These are phyloP conservation scores for Ceratocystis lukuohia DNA, from an alignment of 2,329 filamentous ascomycete species.

Conservation along the genomic window DNA sequence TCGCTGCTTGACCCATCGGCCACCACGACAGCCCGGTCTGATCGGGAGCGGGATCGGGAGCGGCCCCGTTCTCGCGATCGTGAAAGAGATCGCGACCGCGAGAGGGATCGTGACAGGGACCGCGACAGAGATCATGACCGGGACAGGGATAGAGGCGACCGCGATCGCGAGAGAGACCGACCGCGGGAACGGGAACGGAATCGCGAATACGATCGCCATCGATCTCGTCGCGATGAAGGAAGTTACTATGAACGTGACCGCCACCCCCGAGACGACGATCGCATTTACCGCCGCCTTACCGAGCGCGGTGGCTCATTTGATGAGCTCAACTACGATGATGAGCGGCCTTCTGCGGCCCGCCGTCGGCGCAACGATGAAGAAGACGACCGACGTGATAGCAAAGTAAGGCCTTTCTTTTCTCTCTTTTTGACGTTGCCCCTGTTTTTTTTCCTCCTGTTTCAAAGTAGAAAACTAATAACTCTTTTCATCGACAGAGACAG, in stretches of 20 bases:
- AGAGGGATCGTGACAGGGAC: conserved; percentile 48
- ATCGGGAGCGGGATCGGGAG: conserved; percentile 25
- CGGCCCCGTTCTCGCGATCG: conserved; percentile 22
- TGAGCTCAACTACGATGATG: conserved; percentile 82
- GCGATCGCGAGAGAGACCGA: conserved; percentile 33
- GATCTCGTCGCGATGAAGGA: conserved; percentile 42
- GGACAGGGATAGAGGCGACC: conserved; percentile 49
- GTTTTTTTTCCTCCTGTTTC: neutral
- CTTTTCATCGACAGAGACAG: conserved; percentile 34
- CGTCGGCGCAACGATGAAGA: conserved; percentile 68
- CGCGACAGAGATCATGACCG: conserved; percentile 32
- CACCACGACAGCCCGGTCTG: conserved; percentile 28
- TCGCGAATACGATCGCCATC: conserved; percentile 33
- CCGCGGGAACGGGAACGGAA: conserved; percentile 29
- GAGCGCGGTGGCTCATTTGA: conserved; percentile 70
- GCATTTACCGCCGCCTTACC: conserved; percentile 65
- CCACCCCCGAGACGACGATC: conserved; percentile 76
- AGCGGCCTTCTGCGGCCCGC: conserved; percentile 44
- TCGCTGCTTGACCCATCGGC: conserved; percentile 15
- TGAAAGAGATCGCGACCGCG: conserved; percentile 29
- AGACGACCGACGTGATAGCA: conserved; percentile 56
- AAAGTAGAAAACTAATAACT: neutral
- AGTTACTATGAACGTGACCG: conserved; percentile 74
- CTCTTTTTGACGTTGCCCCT: neutral
- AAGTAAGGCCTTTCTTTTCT: conserved; percentile 34